Conservation (phyloP, 2,329 filamentous ascomycete species). For the Paecilomyces sp. region DNA sequence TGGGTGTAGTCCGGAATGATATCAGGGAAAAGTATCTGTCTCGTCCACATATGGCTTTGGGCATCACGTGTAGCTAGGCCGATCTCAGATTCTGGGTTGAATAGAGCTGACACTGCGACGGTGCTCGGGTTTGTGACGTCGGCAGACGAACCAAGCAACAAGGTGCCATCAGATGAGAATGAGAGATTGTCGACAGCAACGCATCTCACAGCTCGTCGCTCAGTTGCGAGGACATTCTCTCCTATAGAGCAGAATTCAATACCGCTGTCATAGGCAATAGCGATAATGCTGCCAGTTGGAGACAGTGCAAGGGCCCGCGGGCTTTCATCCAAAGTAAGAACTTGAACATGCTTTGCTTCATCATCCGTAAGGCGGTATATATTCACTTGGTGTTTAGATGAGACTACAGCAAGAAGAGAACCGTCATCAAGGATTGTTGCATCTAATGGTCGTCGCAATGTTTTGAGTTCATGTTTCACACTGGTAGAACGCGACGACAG, state of each 20-base stretch:
- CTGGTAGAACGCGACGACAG: conserved; percentile 52
- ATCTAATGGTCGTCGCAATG: conserved; percentile 65
- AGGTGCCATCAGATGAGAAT: conserved; percentile 71
- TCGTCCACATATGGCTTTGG: conserved; percentile 73
- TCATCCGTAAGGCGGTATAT: conserved; percentile 64
- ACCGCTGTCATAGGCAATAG: conserved; percentile 78
- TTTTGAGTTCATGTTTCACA: conserved; percentile 72
- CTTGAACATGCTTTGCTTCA: conserved; percentile 64
- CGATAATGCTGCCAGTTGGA: conserved; percentile 72
- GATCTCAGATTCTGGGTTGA: conserved; percentile 55
- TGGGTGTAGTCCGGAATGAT: conserved; percentile 73
- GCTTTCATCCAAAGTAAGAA: conserved; percentile 69
- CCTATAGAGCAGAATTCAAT: conserved; percentile 78
- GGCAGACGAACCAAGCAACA: conserved; percentile 68
- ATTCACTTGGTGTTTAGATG: conserved; percentile 76
- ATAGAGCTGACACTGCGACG: conserved; percentile 71
- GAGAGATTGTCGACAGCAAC: conserved; percentile 65
- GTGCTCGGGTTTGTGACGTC: conserved; percentile 60
- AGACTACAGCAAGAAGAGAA: conserved; percentile 67
- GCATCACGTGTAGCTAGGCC: conserved; percentile 50
- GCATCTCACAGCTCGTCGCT: conserved; percentile 71
- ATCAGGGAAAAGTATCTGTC: conserved; percentile 76
- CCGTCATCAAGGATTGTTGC: conserved; percentile 76
- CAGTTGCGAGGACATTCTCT: conserved; percentile 55
- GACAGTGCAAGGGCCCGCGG: conserved; percentile 74